Percentiles rank a stretch among this genome's conserved stretches.
These are phyloP conservation scores for Spirogloea muscicola DNA, from an alignment of 139 green algal genomes.

Conservation along the genomic window DNA sequence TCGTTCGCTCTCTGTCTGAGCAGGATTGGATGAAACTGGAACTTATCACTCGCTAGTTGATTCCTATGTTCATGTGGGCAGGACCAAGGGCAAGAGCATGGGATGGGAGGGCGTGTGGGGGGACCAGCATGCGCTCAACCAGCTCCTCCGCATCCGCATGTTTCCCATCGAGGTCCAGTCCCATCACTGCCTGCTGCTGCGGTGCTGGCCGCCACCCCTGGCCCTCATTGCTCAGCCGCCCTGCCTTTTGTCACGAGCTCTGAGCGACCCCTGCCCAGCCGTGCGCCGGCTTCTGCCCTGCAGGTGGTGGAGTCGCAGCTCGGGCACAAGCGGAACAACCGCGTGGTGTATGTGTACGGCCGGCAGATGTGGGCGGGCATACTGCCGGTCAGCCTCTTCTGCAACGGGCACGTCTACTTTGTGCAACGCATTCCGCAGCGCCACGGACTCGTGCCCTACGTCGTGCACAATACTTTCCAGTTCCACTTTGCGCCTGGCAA, in stretches of 20 bases:
- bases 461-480: constrained; percentile 23
- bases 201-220: too few relatives aligned
- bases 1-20: too few relatives aligned
- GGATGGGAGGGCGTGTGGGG: constrained; percentile 11
- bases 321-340: background rate
- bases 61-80: too few relatives aligned
- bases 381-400: constrained; percentile 75
- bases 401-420: constrained; percentile 83
- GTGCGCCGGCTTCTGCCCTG: background rate
- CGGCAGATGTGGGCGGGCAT: constrained; percentile 68
- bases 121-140: constrained; percentile 49
- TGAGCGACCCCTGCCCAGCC: background rate
- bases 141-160: constrained; percentile 21
- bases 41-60: too few relatives aligned
- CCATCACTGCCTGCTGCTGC: background rate
- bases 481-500: constrained; percentile 12
- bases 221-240: too few relatives aligned
- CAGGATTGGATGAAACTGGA: too few relatives aligned
- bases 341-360: background rate
- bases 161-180: constrained; percentile 2
- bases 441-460: background rate
- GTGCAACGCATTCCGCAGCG: constrained; percentile 57
- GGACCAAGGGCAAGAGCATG: background rate
- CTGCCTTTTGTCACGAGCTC: background rate
- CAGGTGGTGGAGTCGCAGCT: background rate